A percentile compares a stretch with the other conserved stretches of the same genome.
These are phyloP conservation scores for Pyrus hybrid DNA, from an alignment of 331 rosid species.

Conservation along the genomic window DNA sequence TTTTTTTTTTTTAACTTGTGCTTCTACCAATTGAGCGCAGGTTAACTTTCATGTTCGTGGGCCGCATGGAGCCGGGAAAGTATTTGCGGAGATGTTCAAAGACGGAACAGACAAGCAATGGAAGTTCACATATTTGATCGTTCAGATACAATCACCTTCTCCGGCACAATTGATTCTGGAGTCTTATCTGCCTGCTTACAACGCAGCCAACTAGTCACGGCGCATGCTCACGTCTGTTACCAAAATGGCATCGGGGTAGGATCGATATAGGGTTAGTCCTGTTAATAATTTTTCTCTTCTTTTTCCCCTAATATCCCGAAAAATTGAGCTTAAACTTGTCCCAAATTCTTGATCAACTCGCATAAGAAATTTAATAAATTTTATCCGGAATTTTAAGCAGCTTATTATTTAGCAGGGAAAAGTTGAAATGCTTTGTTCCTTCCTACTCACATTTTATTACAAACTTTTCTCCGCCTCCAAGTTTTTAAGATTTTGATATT, in stretches of 20 bases:
- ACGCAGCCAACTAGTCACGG: constrained; percentile 17
- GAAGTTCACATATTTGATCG: constrained; percentile 79
- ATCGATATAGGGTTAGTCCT: constrained; percentile 1
- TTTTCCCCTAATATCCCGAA: constrained; percentile 2
- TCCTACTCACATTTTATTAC: neutral
- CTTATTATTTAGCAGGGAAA: neutral
- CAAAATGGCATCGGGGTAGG: constrained; percentile 13
- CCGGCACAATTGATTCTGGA: constrained; percentile 72
- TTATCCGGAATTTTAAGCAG: neutral
- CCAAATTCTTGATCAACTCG: neutral
- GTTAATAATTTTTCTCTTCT: constrained; percentile 9
- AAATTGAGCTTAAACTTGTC: constrained; percentile 10
- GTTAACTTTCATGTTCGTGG: constrained; percentile 81
- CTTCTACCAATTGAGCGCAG: constrained; percentile 24
- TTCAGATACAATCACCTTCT: constrained; percentile 71
- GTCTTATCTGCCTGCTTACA: constrained; percentile 75
- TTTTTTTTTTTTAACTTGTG: neutral
- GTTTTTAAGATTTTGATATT: neutral
- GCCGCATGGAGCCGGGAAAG: constrained; percentile 85
- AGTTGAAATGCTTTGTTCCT: neutral
- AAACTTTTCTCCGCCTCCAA: neutral
- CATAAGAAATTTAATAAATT: neutral
- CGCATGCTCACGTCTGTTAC: constrained; percentile 10
- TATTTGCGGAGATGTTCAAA: constrained; percentile 79
- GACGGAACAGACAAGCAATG: constrained; percentile 56